phyloP scores from a whole-genome alignment of 306 rosid species.

The Cucurbita pepo region DNA sequence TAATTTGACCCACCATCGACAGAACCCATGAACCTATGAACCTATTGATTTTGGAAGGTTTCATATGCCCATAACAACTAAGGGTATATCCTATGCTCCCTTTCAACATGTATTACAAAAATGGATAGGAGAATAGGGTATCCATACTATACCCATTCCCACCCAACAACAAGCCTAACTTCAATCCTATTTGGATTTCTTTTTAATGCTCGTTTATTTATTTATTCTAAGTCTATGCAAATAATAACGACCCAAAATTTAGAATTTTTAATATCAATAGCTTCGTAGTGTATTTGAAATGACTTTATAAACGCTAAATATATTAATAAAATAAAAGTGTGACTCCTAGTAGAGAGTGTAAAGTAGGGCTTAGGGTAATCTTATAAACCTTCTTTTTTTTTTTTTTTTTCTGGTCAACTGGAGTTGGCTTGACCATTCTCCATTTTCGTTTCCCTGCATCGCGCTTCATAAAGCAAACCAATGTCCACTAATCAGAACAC shows the following conservation, averaged over 20 bases:
- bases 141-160: neutral
- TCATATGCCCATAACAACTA: neutral
- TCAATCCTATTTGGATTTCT: neutral
- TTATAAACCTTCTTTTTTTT: neutral
- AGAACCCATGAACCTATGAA: neutral
- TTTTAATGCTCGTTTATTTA: neutral
- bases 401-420: neutral
- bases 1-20: no score
- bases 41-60: neutral
- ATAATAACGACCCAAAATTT: neutral
- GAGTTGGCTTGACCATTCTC: conserved; percentile 13
- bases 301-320: no score
- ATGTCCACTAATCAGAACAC: neutral
- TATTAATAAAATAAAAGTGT: neutral
- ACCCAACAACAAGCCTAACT: neutral
- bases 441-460: neutral
- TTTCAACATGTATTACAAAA: neutral
- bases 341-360: neutral
- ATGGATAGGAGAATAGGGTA: neutral
- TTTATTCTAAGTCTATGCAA: neutral
- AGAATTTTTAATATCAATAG: neutral
- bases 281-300: no score
- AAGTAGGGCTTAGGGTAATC: neutral
- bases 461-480: neutral
- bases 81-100: neutral